Evolutionary conservation across 345 rosid genomes (phyloP).

Genomic region (Bruguiera parviflora): DNA sequence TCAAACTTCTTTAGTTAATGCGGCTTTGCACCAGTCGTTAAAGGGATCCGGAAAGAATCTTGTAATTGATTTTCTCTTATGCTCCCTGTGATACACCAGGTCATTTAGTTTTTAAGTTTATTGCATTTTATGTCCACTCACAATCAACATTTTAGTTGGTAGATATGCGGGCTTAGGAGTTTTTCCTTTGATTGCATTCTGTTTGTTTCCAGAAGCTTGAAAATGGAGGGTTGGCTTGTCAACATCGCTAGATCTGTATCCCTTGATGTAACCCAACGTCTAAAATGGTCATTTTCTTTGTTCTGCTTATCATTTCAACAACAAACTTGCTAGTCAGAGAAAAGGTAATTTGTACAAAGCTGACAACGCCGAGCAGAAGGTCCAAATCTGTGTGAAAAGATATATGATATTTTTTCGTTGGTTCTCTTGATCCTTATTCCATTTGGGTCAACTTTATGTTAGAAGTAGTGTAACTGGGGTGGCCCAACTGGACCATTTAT

Average conservation of each 20-base stretch:
- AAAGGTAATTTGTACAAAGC: slow-evolving; percentile 1
- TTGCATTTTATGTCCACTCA: neutral
- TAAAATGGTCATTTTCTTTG: neutral
- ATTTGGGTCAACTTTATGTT: neutral
- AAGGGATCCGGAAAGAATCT: neutral
- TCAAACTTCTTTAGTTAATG: no score
- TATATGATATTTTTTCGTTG: no score
- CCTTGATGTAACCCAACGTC: neutral
- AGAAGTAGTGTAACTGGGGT: no score
- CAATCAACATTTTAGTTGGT: neutral
- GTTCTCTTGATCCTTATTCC: neutral
- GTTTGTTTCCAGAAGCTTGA: neutral
- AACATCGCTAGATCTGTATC: neutral
- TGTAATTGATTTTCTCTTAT: neutral
- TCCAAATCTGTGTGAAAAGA: no score
- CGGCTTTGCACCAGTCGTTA: no score
- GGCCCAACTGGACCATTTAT: no score
- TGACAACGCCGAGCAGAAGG: neutral
- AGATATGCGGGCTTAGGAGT: neutral
- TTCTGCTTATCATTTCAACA: neutral
- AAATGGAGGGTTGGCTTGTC: slow-evolving; percentile 5
- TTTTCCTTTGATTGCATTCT: neutral
- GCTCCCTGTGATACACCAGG: neutral
- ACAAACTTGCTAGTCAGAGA: neutral
- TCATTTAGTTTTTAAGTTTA: neutral